These are phyloP conservation scores for Sphaerosporella brunnea DNA, from an alignment of 495 filamentous ascomycete genomes.

Conservation along the genomic window DNA sequence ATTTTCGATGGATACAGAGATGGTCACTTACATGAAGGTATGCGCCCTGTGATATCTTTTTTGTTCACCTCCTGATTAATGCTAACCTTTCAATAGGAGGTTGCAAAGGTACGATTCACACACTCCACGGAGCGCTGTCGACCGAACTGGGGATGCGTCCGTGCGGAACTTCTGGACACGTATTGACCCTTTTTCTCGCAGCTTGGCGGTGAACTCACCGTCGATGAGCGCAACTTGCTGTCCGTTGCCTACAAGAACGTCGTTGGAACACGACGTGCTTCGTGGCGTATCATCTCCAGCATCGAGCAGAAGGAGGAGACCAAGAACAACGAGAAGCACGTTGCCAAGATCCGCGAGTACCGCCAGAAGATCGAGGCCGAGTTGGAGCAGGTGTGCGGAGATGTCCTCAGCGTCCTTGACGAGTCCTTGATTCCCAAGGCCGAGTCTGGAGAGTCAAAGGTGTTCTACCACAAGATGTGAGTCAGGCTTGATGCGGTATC, in stretches of 20 bases:
- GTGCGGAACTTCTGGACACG: neutral
- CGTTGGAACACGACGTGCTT: conserved; percentile 93
- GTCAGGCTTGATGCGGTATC: too few relatives aligned
- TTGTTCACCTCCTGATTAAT: conserved; percentile 10
- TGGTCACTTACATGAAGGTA: conserved; percentile 99
- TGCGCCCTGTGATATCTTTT: conserved; percentile 20
- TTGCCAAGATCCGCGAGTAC: conserved; percentile 89
- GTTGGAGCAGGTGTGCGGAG: conserved; percentile 95
- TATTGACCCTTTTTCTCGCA: conserved; percentile 28
- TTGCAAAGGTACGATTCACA: conserved; percentile 57
- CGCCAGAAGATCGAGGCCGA: conserved; percentile 97
- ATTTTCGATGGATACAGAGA: conserved; percentile 40
- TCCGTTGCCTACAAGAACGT: conserved; percentile 99
- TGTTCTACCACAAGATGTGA: conserved; percentile 99
- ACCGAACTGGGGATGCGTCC: too few relatives aligned
- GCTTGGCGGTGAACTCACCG: conserved; percentile 89
- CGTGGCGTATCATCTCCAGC: conserved; percentile 98
- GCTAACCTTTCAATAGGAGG: conserved; percentile 43
- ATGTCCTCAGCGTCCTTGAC: conserved; percentile 93
- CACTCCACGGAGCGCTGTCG: conserved; percentile 1
- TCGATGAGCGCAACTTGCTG: conserved; percentile 97
- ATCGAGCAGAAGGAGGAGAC: conserved; percentile 99
- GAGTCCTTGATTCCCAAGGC: conserved; percentile 93
- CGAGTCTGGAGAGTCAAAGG: conserved; percentile 95
- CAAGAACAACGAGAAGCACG: conserved; percentile 96